Evolutionary conservation across 768 basidiomycete genomes (phyloP).

Genomic region (Russula brevipes): DNA sequence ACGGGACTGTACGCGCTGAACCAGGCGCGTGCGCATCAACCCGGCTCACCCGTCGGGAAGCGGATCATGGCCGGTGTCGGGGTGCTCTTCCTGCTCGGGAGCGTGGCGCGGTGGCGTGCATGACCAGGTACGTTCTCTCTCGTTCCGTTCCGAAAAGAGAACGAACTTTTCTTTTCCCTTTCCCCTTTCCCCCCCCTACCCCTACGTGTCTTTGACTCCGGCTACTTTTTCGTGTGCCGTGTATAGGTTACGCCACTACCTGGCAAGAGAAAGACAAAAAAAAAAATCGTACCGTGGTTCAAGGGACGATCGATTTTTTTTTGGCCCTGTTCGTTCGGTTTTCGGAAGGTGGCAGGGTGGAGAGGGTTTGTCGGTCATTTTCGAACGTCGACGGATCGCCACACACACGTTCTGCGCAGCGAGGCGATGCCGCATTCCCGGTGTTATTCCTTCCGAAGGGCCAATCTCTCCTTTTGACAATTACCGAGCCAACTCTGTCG

Average conservation of each 20-base stretch:
- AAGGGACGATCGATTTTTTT: neutral
- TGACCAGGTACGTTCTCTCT: neutral
- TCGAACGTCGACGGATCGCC: no score
- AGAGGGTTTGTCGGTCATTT: neutral
- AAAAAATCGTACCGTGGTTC: neutral
- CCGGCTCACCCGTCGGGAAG: conserved; percentile 57
- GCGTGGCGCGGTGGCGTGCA: conserved; percentile 20
- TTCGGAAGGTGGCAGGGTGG: neutral
- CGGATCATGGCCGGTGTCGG: conserved; percentile 58
- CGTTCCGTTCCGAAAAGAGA: no score
- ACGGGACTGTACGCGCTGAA: conserved; percentile 65
- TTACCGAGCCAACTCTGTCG: neutral
- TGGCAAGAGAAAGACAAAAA: neutral
- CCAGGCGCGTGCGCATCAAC: conserved; percentile 56
- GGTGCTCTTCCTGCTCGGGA: conserved; percentile 30
- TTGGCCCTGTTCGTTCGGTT: neutral
- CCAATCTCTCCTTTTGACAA: neutral
- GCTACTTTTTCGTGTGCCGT: no score
- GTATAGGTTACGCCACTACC: no score
- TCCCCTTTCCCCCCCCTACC: neutral
- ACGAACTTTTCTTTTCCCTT: neutral
- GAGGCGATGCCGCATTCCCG: neutral
- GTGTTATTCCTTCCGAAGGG: neutral
- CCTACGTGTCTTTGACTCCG: no score
- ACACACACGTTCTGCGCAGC: neutral